Percentiles rank a stretch among this genome's conserved stretches.
Evolutionary conservation across 768 basidiomycete genomes (phyloP).

Genomic region (Tulasnella sp.): DNA sequence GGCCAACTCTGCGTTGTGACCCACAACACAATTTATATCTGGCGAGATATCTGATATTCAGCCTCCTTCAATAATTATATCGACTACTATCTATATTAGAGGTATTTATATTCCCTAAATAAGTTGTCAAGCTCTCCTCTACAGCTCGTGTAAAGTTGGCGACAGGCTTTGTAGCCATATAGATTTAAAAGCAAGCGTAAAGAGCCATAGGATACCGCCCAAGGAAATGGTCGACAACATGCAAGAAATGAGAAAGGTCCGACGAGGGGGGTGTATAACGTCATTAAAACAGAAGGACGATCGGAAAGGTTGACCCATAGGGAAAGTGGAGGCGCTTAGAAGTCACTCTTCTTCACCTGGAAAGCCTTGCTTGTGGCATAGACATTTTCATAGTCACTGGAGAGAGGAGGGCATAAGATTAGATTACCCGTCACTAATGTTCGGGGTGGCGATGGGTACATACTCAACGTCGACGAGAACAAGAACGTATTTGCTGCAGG

Average conservation of each 20-base stretch:
- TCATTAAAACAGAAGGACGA: not conserved
- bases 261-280: not conserved
- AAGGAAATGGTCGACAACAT: not conserved
- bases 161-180: not conserved
- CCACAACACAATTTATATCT: slow-evolving; percentile 24
- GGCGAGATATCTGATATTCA: not conserved
- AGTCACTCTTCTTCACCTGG: slow-evolving; percentile 1
- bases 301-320: not conserved
- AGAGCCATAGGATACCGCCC: not conserved
- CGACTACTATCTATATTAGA: not conserved
- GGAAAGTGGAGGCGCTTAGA: not conserved
- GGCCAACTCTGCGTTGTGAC: slow-evolving; percentile 28
- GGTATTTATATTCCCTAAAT: too few relatives aligned
- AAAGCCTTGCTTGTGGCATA: not conserved
- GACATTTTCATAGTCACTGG: not conserved
- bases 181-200: too few relatives aligned
- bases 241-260: not conserved
- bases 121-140: not conserved
- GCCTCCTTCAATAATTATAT: not conserved
- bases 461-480: not conserved
- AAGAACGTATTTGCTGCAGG: not conserved
- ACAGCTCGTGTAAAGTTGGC: not conserved
- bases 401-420: too few relatives aligned
- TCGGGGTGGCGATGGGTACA: not conserved
- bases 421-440: not conserved